Evolutionary conservation across 2,329 filamentous ascomycete genomes (phyloP).

Genomic region (Podosphaera aphanis): DNA sequence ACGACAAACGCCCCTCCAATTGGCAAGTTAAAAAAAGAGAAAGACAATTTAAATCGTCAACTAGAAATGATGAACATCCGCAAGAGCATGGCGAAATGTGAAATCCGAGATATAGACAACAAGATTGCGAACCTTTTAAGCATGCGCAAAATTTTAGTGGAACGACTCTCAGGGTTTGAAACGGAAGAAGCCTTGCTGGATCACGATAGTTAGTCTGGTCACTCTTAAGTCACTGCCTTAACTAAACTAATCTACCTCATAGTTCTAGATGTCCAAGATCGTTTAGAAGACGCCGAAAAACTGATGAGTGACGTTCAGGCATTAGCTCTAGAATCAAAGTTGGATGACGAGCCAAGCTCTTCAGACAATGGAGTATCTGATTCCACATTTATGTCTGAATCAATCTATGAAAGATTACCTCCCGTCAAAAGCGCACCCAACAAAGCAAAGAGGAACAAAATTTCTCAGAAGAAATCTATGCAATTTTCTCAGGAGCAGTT

Average conservation of each 20-base stretch:
- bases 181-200: conserved; percentile 78
- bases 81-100: conserved; percentile 93
- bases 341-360: conserved; percentile 28
- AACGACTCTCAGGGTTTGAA: conserved; percentile 65
- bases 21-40: conserved; percentile 55
- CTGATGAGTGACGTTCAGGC: conserved; percentile 34
- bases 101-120: conserved; percentile 89
- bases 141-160: conserved; percentile 80
- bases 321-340: conserved; percentile 27
- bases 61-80: conserved; percentile 78
- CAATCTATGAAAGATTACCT: conserved; percentile 83
- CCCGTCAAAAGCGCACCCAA: conserved; percentile 25
- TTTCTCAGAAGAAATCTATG: conserved; percentile 58
- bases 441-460: conserved; percentile 29
- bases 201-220: conserved; percentile 47
- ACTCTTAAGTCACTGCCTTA: background rate
- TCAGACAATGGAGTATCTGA: conserved; percentile 18
- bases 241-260: conserved; percentile 5
- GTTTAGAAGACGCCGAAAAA: conserved; percentile 36
- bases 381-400: conserved; percentile 81
- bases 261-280: conserved; percentile 39
- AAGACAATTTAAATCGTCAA: conserved; percentile 55
- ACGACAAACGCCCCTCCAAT: conserved; percentile 35
- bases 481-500: conserved; percentile 90
- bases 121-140: conserved; percentile 83